Percentiles rank a stretch among this genome's conserved stretches.
phyloP scores from a whole-genome alignment of 2,329 filamentous ascomycete genomes.

The Ophiosphaerella korrae region DNA sequence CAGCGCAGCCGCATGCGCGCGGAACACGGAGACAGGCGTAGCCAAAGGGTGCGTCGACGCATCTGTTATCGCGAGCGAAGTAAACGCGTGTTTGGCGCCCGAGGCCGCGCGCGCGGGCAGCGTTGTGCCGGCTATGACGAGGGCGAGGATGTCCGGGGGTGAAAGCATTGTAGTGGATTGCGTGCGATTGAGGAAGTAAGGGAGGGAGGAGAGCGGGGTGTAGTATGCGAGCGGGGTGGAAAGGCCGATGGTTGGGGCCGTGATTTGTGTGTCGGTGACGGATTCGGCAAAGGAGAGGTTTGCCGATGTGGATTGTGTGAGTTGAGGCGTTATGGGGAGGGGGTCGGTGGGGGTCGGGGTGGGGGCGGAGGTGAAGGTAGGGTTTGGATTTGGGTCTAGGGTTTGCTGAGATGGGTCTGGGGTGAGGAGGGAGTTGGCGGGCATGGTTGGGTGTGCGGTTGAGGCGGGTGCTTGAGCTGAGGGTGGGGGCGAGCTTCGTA shows the following conservation, averaged over 20 bases:
- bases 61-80: slow-evolving; percentile 50
- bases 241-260: slow-evolving; percentile 43
- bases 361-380: slow-evolving; percentile 1
- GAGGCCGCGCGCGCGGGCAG: slow-evolving; percentile 45
- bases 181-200: slow-evolving; percentile 47
- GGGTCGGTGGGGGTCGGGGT: slow-evolving; percentile 24
- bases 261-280: neutral
- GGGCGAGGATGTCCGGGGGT: slow-evolving; percentile 52
- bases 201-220: slow-evolving; percentile 49
- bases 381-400: slow-evolving; percentile 24
- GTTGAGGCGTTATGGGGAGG: slow-evolving; percentile 45
- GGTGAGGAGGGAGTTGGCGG: slow-evolving; percentile 29
- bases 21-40: slow-evolving; percentile 49
- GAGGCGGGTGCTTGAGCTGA: neutral
- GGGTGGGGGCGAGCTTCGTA: slow-evolving; percentile 17
- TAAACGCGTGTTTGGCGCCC: slow-evolving; percentile 53
- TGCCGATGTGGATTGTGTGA: slow-evolving; percentile 41
- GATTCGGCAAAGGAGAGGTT: slow-evolving; percentile 18
- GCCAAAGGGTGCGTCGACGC: slow-evolving; percentile 30
- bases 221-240: slow-evolving; percentile 53
- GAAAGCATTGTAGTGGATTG: slow-evolving; percentile 38
- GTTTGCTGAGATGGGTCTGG: slow-evolving; percentile 36
- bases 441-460: slow-evolving; percentile 9
- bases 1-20: slow-evolving; percentile 49
- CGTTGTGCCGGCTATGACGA: slow-evolving; percentile 46